phyloP scores from a whole-genome alignment of 176 grass and related monocot genomes.

The Tillandsia fasciculata region DNA sequence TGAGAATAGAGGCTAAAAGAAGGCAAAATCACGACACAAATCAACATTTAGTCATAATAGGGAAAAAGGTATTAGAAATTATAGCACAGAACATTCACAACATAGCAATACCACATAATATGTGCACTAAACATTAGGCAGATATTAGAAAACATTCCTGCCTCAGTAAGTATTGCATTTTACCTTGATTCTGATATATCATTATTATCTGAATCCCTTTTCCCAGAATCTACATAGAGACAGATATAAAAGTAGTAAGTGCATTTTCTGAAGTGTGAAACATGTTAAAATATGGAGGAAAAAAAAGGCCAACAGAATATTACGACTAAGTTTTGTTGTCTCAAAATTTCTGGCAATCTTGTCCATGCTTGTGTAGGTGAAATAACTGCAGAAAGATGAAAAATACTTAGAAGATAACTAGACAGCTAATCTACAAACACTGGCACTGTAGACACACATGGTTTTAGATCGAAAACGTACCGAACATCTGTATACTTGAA shows the following conservation, averaged over 20 bases:
- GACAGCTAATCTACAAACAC: neutral
- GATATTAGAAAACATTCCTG: neutral
- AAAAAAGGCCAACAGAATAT: neutral
- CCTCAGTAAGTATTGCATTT: neutral
- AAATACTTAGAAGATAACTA: neutral
- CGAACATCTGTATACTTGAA: constrained; percentile 77
- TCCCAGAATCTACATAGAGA: constrained; percentile 32
- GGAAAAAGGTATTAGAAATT: no score
- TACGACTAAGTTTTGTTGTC: constrained; percentile 35
- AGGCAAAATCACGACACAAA: no score
- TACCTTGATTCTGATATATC: constrained; percentile 37
- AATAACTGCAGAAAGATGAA: constrained; percentile 47
- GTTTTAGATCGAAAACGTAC: constrained; percentile 27
- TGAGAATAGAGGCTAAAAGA: no score
- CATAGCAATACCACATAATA: neutral
- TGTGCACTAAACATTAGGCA: neutral
- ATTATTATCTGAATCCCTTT: constrained; percentile 19
- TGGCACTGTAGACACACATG: neutral
- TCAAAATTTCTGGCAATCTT: constrained; percentile 55
- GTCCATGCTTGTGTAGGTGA: constrained; percentile 78
- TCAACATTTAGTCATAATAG: no score
- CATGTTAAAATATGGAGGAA: neutral
- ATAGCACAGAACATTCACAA: no score
- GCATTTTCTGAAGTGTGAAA: neutral
- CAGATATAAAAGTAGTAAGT: constrained; percentile 6